A percentile compares a stretch with the other conserved stretches of the same genome.
These are phyloP conservation scores for Phytophthora sp. DNA, from an alignment of 352 stramenopile genomes.

Conservation along the genomic window DNA sequence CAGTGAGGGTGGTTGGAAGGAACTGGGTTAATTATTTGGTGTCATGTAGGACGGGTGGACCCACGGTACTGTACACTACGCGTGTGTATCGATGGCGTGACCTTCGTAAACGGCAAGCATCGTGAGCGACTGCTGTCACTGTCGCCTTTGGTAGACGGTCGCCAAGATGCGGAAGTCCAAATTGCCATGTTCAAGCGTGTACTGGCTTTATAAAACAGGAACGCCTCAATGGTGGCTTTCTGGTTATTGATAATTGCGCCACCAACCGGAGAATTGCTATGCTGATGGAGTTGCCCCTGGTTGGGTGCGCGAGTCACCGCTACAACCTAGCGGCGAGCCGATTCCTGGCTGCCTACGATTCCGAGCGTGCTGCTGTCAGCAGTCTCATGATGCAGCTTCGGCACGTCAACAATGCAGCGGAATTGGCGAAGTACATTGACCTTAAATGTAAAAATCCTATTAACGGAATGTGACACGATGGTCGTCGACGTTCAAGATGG, in stretches of 20 bases:
- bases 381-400: neutral
- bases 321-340: neutral
- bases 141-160: no score
- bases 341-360: neutral
- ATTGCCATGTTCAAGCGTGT: no score
- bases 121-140: neutral
- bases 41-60: no score
- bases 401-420: neutral
- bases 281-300: neutral
- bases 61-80: no score
- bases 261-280: neutral
- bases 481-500: neutral
- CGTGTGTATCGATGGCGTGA: neutral
- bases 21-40: no score
- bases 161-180: no score
- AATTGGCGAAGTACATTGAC: neutral
- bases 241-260: neutral
- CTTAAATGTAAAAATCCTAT: neutral
- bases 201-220: neutral
- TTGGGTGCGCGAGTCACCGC: neutral
- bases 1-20: neutral
- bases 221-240: neutral
- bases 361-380: neutral
- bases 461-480: neutral
- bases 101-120: neutral